Base-by-base conservation (phyloP, 768 basidiomycete species). In the Hygrocybe punicea region DNA sequence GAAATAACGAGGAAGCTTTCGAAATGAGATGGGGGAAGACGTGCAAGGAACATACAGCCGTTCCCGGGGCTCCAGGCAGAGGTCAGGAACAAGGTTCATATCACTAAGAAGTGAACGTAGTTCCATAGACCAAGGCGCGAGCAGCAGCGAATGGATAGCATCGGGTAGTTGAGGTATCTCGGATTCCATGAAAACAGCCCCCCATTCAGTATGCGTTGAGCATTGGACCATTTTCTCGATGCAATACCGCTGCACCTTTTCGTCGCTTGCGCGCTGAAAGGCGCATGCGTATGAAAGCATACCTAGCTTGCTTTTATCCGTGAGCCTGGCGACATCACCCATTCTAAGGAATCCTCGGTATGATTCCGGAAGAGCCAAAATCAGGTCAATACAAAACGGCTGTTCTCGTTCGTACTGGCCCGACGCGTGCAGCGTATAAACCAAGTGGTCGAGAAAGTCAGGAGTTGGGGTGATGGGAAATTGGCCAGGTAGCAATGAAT, bases 201-300 rank as follows among this genome's bases (percentile, higher is more conserved):
- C 82, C 82, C 82, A 83, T 63, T 84, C 84, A 6, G 82, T 82
- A 42, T 73, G 56, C 44, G 70, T 68, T 2, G 80, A 74, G 62
- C 78, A 80, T 34, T 74, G 72, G 0, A 72, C 56, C 8, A 84
- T 62, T 62, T 75, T 77, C 64, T 77, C 78, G 45, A 81, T 33
- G 57, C 78, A 80, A 59, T 84, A 80, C 1, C 58, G 58, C 33
- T 67, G 65, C 5, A 76, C 55, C 57, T 75, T 78, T 6, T 63
- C 58, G 37, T 80, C 76, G 4, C 63, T 53, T 2, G 74, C 63
- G 13, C 74, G 74, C 9, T 76, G 70, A 57, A 76, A 77, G 4
- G 78, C 77, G 44, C 71, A 73, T n/a, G 77, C 81, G 60, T 76
- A 84, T 0, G 81, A 73, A 5, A 84, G 71, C 80, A 84, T 84